phyloP scores from a whole-genome alignment of 208 protist genomes.

The Acanthamoeba quina region DNA sequence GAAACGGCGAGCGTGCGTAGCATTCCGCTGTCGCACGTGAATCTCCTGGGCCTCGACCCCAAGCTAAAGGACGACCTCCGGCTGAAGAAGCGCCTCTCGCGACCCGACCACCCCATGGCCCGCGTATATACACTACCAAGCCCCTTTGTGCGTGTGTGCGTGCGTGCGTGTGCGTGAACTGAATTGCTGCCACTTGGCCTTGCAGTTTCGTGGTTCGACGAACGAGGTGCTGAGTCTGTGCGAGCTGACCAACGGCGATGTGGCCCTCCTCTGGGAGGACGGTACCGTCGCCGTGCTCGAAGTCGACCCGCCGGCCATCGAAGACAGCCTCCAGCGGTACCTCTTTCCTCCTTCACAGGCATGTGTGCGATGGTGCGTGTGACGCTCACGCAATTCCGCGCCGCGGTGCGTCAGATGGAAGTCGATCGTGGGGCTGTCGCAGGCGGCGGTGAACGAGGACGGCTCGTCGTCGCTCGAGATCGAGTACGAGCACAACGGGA shows the following conservation, averaged over 20 bases:
- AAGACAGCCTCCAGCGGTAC: slow-evolving; percentile 36
- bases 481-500: slow-evolving; percentile 73
- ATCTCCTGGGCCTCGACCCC: not conserved
- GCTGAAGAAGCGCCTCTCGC: slow-evolving; percentile 13
- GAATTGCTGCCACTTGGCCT: not conserved
- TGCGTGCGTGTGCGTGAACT: not conserved
- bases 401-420: slow-evolving; percentile 41
- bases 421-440: slow-evolving; percentile 33
- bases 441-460: slow-evolving; percentile 23
- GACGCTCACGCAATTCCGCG: not conserved
- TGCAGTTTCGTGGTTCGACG: not conserved
- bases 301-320: slow-evolving; percentile 18
- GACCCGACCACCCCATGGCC: slow-evolving; percentile 39
- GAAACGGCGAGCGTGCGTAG: slow-evolving; percentile 45
- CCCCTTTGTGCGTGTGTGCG: not conserved
- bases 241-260: slow-evolving; percentile 32
- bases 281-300: slow-evolving; percentile 53
- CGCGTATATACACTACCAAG: not conserved
- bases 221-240: slow-evolving; percentile 64
- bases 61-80: not conserved
- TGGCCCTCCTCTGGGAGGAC: slow-evolving; percentile 48
- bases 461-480: slow-evolving; percentile 55
- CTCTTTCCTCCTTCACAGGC: not conserved
- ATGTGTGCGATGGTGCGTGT: not conserved
- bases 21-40: slow-evolving; percentile 51